Evolutionary conservation across 176 grass and related monocot genomes (phyloP).

Genomic region (Bolboschoenus planiculmis): DNA sequence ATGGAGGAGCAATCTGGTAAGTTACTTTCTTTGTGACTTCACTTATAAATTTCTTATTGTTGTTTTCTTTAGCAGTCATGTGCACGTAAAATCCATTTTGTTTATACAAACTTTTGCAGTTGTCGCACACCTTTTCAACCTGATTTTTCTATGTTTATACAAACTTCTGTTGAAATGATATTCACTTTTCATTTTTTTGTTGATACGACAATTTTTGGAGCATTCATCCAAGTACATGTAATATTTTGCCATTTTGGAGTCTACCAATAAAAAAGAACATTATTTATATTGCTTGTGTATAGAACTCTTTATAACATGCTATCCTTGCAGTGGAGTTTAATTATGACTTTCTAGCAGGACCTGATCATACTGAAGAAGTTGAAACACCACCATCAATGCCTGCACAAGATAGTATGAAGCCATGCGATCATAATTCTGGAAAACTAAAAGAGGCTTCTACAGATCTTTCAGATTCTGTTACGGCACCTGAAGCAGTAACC

Average conservation of each 20-base stretch:
- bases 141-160: neutral
- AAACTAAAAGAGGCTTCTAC: constrained; percentile 12
- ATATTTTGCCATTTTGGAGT: neutral
- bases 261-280: neutral
- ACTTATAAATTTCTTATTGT: neutral
- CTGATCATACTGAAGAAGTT: constrained; percentile 5
- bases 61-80: constrained; percentile 1
- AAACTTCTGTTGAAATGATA: neutral
- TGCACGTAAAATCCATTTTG: neutral
- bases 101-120: neutral
- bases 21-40: constrained; percentile 1
- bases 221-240: neutral
- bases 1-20: constrained; percentile 52
- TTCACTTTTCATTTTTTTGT: constrained; percentile 2
- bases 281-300: neutral
- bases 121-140: neutral
- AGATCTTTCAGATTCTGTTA: neutral
- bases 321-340: neutral
- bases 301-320: neutral
- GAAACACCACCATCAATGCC: constrained; percentile 1
- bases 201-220: neutral
- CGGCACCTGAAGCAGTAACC: neutral
- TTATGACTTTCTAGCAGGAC: constrained; percentile 22
- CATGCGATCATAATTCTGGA: neutral
- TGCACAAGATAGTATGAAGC: constrained; percentile 1